Evolutionary conservation across 129 eudicot genomes (phyloP).

Genomic region (Pittosporum tobira): DNA sequence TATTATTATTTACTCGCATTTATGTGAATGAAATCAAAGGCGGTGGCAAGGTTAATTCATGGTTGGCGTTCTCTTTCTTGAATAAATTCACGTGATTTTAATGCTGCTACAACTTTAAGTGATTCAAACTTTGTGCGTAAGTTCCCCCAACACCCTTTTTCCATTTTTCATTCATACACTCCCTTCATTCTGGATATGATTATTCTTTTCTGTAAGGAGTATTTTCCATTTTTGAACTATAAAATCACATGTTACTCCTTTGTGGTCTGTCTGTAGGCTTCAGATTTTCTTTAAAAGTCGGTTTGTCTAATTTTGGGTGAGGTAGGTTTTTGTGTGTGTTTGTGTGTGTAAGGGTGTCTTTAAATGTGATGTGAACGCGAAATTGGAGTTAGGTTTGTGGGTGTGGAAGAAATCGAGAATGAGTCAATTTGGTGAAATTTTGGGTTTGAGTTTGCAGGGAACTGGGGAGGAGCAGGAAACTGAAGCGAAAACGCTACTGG

Average conservation of each 20-base stretch:
- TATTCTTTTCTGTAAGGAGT: too few relatives aligned
- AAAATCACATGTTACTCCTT: too few relatives aligned
- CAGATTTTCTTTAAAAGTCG: not conserved
- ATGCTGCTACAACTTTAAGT: not conserved
- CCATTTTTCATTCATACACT: constrained; percentile 4
- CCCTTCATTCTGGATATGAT: too few relatives aligned
- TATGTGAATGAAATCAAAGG: constrained; percentile 16
- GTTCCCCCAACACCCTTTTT: not conserved
- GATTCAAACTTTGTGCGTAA: not conserved
- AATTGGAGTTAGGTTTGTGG: not conserved
- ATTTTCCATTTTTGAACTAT: too few relatives aligned
- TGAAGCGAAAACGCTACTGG: constrained; percentile 19
- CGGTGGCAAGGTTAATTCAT: not conserved
- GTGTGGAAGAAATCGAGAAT: constrained; percentile 2
- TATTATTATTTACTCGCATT: not conserved
- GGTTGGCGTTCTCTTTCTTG: constrained; percentile 8
- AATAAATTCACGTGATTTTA: constrained; percentile 24
- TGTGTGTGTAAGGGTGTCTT: too few relatives aligned
- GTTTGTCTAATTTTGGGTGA: not conserved
- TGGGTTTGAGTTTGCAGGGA: constrained; percentile 49
- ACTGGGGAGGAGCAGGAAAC: constrained; percentile 19
- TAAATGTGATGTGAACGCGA: too few relatives aligned
- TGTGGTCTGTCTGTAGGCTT: too few relatives aligned
- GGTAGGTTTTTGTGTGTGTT: not conserved
- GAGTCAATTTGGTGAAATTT: constrained; percentile 36